phyloP scores from a whole-genome alignment of 2,329 filamentous ascomycete species.

The Diplodia sapinea region DNA sequence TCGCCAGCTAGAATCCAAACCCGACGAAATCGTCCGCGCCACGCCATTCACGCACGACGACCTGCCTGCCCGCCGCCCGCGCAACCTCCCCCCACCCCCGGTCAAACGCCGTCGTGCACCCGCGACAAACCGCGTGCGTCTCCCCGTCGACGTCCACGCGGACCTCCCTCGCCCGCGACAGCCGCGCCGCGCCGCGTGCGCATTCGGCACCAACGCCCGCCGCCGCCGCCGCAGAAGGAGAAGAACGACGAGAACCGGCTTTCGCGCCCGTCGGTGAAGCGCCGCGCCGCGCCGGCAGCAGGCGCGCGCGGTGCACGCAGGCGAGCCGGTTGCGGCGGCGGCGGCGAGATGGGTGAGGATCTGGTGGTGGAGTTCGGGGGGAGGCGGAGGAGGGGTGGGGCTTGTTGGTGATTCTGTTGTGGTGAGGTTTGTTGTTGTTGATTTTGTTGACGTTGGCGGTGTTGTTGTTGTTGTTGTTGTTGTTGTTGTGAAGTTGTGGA shows the following conservation, averaged over 20 bases:
- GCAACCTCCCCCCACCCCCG: no score
- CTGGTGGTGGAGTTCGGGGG: neutral
- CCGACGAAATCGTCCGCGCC: no score
- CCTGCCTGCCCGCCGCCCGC: no score
- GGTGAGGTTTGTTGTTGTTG: no score
- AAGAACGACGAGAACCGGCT: no score
- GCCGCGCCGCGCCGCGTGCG: neutral
- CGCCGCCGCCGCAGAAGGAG: no score
- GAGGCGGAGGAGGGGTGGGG: constrained; percentile 4
- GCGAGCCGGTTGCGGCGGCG: neutral
- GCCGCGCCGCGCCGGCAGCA: neutral
- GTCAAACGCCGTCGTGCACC: neutral
- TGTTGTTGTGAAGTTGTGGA: no score
- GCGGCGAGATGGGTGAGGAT: neutral
- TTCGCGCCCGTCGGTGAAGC: neutral
- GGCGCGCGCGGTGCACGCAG: neutral
- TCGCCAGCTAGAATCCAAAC: no score
- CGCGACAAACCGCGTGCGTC: neutral
- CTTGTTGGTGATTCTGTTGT: neutral
- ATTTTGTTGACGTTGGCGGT: no score
- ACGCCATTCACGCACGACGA: no score
- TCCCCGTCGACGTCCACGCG: neutral
- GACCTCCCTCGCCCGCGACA: neutral
- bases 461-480: no score
- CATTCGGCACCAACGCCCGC: neutral